Base-by-base conservation (phyloP, 805 yeast species). In the Dipodascus geniculatus region DNA sequence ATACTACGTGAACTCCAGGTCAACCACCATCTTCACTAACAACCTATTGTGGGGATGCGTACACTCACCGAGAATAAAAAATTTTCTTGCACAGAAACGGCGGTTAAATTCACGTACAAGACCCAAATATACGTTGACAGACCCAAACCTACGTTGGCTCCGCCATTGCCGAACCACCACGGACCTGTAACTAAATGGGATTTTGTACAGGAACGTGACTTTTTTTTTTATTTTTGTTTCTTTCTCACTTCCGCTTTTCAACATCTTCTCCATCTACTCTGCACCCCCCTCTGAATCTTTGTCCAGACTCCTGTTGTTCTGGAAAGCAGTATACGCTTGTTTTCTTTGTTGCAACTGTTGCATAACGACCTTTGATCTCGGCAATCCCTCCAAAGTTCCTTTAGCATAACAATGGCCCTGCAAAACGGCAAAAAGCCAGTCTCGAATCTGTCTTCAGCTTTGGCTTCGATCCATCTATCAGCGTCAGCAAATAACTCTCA, bases 381-480 rank as follows among this genome's bases (percentile, higher is more conserved):
- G n/a, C n/a, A n/a, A n/a, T n/a, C n/a, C n/a, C n/a, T n/a, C n/a
- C n/a, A n/a, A n/a, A n/a, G n/a, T n/a, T n/a, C n/a, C n/a, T 28
- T 28, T 28, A 28, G 33, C 33, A 28, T 28, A 28, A 28, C 6
- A 28, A 28, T 28, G 33, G 6, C 33, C 9, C 33, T 28, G 4
- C 33, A n/a, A 22, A 28, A 38, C 48, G 48, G 47, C 54, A 51
- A 28, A 28, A 28, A 28, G 51, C 61, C 60, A 23, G 60, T 64
- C 23, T 65, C 68, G 23, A 64, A 65, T 49, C 58, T 65, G 48
- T 58, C 63, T 42, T 57, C 66, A 22, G 67, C 67, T 6, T 58
- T 65, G 54, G 67, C 65, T n/a, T 48, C 60, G 24, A 60, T 64
- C n/a, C 55, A 58, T 22, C 54, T 65, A 17, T 11, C 20, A 28